A percentile compares a stretch with the other conserved stretches of the same genome.
These are phyloP conservation scores for Phytophthora melonis DNA, from an alignment of 352 stramenopile species.

Conservation along the genomic window DNA sequence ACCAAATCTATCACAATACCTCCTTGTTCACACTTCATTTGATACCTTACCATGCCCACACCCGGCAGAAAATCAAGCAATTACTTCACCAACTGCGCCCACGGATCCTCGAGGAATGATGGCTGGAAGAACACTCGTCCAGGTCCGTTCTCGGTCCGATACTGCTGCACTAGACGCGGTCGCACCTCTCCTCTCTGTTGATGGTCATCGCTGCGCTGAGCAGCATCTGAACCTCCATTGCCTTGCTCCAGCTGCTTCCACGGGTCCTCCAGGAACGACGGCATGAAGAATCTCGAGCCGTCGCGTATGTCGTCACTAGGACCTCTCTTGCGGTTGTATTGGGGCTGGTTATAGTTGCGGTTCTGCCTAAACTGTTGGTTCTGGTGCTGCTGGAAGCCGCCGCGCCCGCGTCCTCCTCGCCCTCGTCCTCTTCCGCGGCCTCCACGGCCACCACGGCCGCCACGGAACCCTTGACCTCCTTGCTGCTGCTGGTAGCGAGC, in stretches of 20 bases:
- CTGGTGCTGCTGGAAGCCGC: conserved; percentile 26
- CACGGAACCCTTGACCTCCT: conserved; percentile 20
- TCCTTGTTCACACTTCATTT: conserved; percentile 16
- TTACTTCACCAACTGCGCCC: conserved; percentile 35
- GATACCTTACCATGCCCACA: not conserved
- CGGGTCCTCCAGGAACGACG: conserved; percentile 74
- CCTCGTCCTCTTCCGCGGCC: conserved; percentile 32
- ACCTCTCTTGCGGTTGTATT: conserved; percentile 60
- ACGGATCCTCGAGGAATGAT: conserved; percentile 76
- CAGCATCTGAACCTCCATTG: not conserved
- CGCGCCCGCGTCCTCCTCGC: conserved; percentile 31
- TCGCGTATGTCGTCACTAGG: conserved; percentile 54
- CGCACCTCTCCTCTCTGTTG: conserved; percentile 30
- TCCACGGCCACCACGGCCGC: conserved; percentile 26
- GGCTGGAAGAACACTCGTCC: conserved; percentile 77
- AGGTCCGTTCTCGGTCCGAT: conserved; percentile 19
- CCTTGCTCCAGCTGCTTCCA: conserved; percentile 52
- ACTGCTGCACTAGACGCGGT: conserved; percentile 25
- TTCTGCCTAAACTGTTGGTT: conserved; percentile 25
- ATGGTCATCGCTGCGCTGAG: not conserved
- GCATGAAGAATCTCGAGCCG: conserved; percentile 64
- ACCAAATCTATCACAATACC: not conserved
- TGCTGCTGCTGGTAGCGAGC: conserved; percentile 18
- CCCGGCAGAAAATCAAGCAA: not conserved
- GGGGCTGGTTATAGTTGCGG: conserved; percentile 19